Base-by-base conservation (phyloP, 225 moss, liverwort and hornwort genomes). In the Marchantia polymorpha region DNA sequence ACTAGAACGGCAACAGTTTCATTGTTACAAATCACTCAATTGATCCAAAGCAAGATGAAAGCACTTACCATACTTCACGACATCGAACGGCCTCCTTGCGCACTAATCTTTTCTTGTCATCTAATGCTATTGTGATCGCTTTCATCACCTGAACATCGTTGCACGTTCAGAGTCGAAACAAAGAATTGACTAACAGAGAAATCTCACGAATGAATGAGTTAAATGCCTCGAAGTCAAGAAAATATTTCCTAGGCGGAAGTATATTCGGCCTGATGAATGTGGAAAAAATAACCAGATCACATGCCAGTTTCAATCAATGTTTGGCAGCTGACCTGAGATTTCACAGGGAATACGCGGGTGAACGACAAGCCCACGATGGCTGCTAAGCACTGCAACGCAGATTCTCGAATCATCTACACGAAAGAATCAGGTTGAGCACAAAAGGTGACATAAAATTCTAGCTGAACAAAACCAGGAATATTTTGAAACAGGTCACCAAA, bases 81-180 rank as follows among this genome's bases (percentile, higher is more conserved):
- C 93, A 95, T 49, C 89, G 85, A 74, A 92, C 86, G 75, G 95
- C 95, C 83, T 90, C 93, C 84, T 83, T 92, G 7, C 95, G 93
- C 25, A 95, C 93, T 72, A 84, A 81, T 69, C 95, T 86, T 81
- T 95, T 95, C 29, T 84, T 82, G 79, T 95, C 95, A 84, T 93
- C 93, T 70, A 93, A 83, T 78, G 93, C 95, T 86, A 74, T 77
- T 69, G 79, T 77, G 49, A 92, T 55, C 58, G 86, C 92, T 79
- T 85, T 89, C 27, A 88, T 75, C 19, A 95, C 95, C 95, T 95
- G 83, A 52, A 64, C 14, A 5, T 27, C 52, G 54, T 55, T 16
- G 27, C 73, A 52, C 13, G 26, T 17, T 8, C n/a, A 52, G 26
- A 52, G 73, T 25, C 54, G 6, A 54, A 12, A 30, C 69, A 48